phyloP scores from a whole-genome alignment of 129 eudicot species.

The Glebionis coronaria region DNA sequence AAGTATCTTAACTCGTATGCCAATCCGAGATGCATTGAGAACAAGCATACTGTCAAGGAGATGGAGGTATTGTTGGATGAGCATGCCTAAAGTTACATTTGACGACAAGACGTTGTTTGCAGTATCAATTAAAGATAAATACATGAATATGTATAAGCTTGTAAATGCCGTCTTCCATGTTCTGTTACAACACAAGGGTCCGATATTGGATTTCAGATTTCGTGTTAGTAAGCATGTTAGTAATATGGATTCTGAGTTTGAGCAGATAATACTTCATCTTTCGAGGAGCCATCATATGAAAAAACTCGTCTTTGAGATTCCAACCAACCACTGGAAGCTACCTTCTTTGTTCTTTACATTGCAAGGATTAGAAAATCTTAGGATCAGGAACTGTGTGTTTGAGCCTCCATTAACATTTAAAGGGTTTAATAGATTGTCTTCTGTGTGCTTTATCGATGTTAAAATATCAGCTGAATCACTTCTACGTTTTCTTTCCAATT shows the following conservation, averaged over 20 bases:
- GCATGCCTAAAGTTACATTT: not conserved
- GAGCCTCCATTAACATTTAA: constrained; percentile 15
- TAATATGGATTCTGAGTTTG: constrained; percentile 16
- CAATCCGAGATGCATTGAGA: not conserved
- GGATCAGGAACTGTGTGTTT: constrained; percentile 2
- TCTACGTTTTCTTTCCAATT: constrained; percentile 18
- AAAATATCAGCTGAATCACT: not conserved
- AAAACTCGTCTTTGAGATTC: constrained; percentile 5
- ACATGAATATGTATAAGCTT: not conserved
- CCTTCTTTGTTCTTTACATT: constrained; percentile 27
- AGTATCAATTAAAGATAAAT: not conserved
- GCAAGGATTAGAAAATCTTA: constrained; percentile 11
- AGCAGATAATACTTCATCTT: constrained; percentile 20
- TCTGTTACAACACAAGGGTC: constrained; percentile 27
- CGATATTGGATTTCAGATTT: constrained; percentile 8
- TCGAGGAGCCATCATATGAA: constrained; percentile 20
- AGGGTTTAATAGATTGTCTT: constrained; percentile 17
- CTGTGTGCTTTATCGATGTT: not conserved
- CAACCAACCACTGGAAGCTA: not conserved
- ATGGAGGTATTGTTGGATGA: not conserved
- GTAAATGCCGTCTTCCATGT: constrained; percentile 23
- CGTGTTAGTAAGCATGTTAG: not conserved
- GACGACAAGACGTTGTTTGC: not conserved
- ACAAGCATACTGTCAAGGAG: not conserved
- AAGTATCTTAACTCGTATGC: not conserved